These are phyloP conservation scores for Phragmites australis DNA, from an alignment of 176 grass and related monocot genomes.

Conservation along the genomic window DNA sequence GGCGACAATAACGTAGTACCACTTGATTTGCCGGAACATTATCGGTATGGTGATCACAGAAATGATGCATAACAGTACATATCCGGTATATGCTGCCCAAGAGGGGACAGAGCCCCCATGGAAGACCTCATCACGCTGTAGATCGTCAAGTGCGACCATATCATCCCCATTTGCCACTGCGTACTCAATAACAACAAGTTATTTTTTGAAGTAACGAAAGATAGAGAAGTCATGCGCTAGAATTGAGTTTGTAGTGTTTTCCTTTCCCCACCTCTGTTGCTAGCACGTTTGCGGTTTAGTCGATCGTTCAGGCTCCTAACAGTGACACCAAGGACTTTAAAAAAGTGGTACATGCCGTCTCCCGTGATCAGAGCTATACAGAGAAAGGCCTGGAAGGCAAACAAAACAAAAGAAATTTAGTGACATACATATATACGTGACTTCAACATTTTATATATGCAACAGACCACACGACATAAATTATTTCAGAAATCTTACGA, in stretches of 20 bases:
- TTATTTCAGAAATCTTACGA: too few species aligned
- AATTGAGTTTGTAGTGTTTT: too few species aligned
- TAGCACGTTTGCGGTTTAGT: slow-evolving; percentile 33
- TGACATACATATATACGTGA: too few species aligned
- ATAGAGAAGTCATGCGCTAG: too few species aligned
- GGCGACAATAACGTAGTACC: slow-evolving; percentile 83
- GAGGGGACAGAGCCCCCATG: slow-evolving; percentile 55
- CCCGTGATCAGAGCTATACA: slow-evolving; percentile 82
- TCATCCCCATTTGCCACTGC: slow-evolving; percentile 50
- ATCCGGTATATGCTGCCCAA: slow-evolving; percentile 66
- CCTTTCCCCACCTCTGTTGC: too few species aligned
- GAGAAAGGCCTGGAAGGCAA: slow-evolving; percentile 85
- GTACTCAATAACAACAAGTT: too few species aligned
- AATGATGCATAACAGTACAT: slow-evolving; percentile 50
- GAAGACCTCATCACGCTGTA: slow-evolving; percentile 62
- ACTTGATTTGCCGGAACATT: slow-evolving; percentile 74
- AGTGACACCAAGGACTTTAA: slow-evolving; percentile 60
- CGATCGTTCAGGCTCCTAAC: slow-evolving; percentile 48
- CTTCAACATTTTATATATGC: too few species aligned
- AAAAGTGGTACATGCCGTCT: slow-evolving; percentile 87
- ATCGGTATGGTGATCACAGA: slow-evolving; percentile 45
- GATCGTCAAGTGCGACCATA: slow-evolving; percentile 33
- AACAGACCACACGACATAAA: too few species aligned
- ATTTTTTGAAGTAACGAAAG: neutral
- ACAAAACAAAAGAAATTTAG: too few species aligned